phyloP scores from a whole-genome alignment of 805 yeast species.

The Metschnikowia amazonensis region DNA sequence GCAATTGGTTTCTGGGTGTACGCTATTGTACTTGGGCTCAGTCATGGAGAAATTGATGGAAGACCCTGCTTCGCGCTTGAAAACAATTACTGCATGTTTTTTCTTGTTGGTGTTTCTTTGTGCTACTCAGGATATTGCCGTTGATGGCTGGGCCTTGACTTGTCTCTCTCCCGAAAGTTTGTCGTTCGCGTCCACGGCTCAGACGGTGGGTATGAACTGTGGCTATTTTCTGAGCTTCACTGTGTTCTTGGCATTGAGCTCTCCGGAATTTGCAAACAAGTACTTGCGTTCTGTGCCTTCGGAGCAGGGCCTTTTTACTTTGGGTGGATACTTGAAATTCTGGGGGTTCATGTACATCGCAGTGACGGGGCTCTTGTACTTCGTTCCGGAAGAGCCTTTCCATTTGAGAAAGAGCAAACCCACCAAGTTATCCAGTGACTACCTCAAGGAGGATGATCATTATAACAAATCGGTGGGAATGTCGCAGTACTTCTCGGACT shows the following conservation, averaged over 20 bases:
- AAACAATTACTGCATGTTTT: constrained; percentile 63
- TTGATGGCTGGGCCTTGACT: constrained; percentile 98
- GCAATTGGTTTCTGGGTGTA: constrained; percentile 72
- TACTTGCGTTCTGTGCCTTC: constrained; percentile 63
- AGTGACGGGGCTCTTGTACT: constrained; percentile 59
- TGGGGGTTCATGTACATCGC: constrained; percentile 72
- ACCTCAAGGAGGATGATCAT: constrained; percentile 27
- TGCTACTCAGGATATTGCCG: constrained; percentile 98
- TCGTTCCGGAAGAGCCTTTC: constrained; percentile 70
- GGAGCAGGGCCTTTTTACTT: constrained; percentile 61
- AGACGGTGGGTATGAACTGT: constrained; percentile 88
- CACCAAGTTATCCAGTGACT: constrained; percentile 27
- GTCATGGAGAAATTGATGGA: constrained; percentile 46
- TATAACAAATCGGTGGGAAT: constrained; percentile 16
- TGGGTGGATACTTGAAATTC: constrained; percentile 70
- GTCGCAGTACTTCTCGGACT: constrained; percentile 17
- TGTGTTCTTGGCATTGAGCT: constrained; percentile 82
- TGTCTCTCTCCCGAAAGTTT: constrained; percentile 72
- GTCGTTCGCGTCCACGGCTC: constrained; percentile 95
- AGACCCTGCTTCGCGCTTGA: constrained; percentile 48
- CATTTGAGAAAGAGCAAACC: constrained; percentile 36
- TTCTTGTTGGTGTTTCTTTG: constrained; percentile 78
- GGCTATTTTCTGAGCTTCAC: constrained; percentile 93
- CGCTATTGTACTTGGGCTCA: constrained; percentile 63
- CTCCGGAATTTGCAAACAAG: constrained; percentile 88